phyloP scores from a whole-genome alignment of 495 filamentous ascomycete genomes.

The Cercophora sp. region DNA sequence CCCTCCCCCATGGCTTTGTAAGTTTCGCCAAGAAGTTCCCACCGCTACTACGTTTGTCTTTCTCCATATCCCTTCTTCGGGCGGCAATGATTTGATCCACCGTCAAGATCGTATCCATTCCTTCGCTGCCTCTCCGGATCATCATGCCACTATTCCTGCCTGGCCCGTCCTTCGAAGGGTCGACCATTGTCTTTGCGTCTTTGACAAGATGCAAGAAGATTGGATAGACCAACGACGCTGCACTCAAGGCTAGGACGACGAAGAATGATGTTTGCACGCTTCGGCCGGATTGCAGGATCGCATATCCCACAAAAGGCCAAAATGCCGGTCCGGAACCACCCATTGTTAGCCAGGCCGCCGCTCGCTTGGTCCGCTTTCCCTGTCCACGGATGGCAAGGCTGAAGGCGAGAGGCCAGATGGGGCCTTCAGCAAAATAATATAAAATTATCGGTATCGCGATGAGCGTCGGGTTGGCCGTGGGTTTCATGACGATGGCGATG shows the following conservation, averaged over 20 bases:
- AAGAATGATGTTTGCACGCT: conserved; percentile 33
- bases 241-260: conserved; percentile 33
- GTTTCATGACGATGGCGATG: conserved; percentile 44
- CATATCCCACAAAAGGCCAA: conserved; percentile 60
- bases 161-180: conserved; percentile 14
- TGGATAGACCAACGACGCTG: conserved; percentile 31
- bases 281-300: conserved; percentile 32
- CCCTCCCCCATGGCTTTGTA: too few species aligned
- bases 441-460: conserved; percentile 56
- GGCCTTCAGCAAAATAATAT: conserved; percentile 66
- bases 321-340: conserved; percentile 62
- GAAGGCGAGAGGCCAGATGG: conserved; percentile 69
- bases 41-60: too few species aligned
- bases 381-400: conserved; percentile 65
- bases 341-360: conserved; percentile 62
- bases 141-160: background rate
- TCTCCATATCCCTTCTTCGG: conserved; percentile 2
- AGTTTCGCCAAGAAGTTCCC: too few species aligned
- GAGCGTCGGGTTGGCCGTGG: conserved; percentile 42
- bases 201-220: conserved; percentile 34
- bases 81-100: conserved; percentile 11
- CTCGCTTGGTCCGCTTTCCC: conserved; percentile 65
- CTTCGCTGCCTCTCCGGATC: conserved; percentile 3
- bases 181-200: conserved; percentile 37
- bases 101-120: background rate